A percentile compares a stretch with the other conserved stretches of the same genome.
phyloP scores from a whole-genome alignment of 768 basidiomycete species.

The Suillus sp. region DNA sequence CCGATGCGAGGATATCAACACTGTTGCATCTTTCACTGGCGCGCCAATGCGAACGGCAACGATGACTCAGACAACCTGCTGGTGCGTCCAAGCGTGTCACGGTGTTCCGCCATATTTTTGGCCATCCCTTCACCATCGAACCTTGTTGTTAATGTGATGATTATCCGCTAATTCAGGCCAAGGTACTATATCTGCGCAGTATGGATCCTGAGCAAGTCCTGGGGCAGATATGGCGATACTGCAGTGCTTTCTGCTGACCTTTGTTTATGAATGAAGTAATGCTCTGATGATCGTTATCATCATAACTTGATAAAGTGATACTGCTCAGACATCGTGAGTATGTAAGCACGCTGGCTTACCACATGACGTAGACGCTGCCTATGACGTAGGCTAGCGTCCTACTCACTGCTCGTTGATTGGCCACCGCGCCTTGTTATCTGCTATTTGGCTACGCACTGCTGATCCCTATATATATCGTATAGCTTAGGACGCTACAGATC shows the following conservation, averaged over 20 bases:
- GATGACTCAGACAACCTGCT: slow-evolving; percentile 21
- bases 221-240: not conserved
- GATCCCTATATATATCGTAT: no score
- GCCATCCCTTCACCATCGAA: slow-evolving; percentile 46
- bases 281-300: not conserved
- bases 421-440: no score
- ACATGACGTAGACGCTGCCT: no score
- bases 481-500: no score
- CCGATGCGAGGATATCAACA: not conserved
- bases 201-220: not conserved
- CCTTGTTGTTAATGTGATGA: not conserved
- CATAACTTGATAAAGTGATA: not conserved
- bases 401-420: no score
- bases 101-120: slow-evolving; percentile 53
- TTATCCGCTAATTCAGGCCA: not conserved
- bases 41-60: slow-evolving; percentile 29
- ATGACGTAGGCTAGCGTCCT: no score
- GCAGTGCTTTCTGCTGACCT: not conserved
- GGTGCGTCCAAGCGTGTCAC: slow-evolving; percentile 22
- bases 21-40: not conserved
- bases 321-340: not conserved
- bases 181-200: not conserved
- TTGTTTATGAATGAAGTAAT: not conserved
- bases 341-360: no score
- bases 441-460: no score